phyloP scores from a whole-genome alignment of 208 protist genomes.

The Crithidia expoeki region DNA sequence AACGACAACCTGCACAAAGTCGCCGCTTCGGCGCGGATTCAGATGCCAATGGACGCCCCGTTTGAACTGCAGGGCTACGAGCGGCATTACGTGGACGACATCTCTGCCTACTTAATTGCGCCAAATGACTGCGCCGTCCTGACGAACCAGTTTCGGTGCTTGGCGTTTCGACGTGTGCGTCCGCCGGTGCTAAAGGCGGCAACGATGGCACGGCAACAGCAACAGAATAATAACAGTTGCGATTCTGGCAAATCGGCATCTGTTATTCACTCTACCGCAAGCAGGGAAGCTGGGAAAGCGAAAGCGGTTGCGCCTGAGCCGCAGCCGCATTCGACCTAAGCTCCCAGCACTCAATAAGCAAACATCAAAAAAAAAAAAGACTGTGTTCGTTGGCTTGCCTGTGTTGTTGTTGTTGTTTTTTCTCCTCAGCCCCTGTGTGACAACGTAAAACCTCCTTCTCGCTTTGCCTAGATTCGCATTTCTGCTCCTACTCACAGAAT shows the following conservation, averaged over 20 bases:
- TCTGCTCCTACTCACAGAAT: too few species aligned
- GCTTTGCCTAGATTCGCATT: too few species aligned
- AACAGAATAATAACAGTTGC: neutral
- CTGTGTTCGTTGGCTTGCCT: too few species aligned
- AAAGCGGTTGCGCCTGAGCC: neutral
- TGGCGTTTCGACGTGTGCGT: conserved; percentile 55
- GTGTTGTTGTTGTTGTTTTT: too few species aligned
- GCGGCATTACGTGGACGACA: conserved; percentile 58
- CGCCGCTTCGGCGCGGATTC: conserved; percentile 41
- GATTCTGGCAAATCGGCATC: neutral
- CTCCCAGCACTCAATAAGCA: too few species aligned
- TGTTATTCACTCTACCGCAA: too few species aligned
- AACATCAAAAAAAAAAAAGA: too few species aligned
- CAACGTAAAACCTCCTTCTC: too few species aligned
- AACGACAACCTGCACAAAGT: conserved; percentile 70
- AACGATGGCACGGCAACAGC: neutral
- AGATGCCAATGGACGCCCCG: conserved; percentile 76
- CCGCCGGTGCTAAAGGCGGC: conserved; percentile 44
- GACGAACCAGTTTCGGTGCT: conserved; percentile 47
- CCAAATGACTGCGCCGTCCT: conserved; percentile 65
- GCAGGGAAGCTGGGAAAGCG: neutral
- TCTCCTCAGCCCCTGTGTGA: too few species aligned
- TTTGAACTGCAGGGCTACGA: conserved; percentile 68
- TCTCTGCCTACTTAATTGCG: conserved; percentile 59
- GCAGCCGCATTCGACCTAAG: neutral